Evolutionary conservation across 108 stramenopile genomes (phyloP), one percentile per base, ranked within the genome.

Genomic region (Nannochloropsis salina): DNA sequence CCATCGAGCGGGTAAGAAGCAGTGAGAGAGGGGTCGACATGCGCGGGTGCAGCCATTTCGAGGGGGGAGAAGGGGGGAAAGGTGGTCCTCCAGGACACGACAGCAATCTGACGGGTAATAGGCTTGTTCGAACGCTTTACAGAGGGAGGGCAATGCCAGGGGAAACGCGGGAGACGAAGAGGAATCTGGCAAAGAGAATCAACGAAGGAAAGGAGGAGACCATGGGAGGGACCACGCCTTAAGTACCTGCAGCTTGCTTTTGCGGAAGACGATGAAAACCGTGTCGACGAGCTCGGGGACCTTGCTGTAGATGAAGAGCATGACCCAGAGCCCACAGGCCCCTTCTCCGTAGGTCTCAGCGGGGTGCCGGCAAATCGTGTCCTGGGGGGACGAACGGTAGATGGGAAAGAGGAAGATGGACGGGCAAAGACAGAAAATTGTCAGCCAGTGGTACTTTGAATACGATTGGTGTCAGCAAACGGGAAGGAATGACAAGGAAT

Each of bases 291-390:
- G 84, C 89, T 93, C 93, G 20, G 91, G 92, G 83, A 92, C 89
- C 90, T 99, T 99, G 87, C 91, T 91, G 44, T 95, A 87, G 82
- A 97, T 94, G 89, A 99, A 99, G 10, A 97, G 90, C 87, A 94
- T 94, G 1, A 95, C 94, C 96, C 97, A 97, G 0, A 97, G 84
- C 15, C 98, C 96, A 9, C 92, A 93, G 20, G 94, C 93, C 44
- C 96, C 95, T 2, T 87, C 88, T 10, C 97, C 97, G 84, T 92
- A 96, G 44, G 90, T 81, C 0, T 86, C 61, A 15, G 61, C 61
- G 5, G 61, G 61, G 61, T 74, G 61, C 61, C 61, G 61, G 61
- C 61, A 74, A n/a, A 74, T 74, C 61, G 61, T 74, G 61, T 74
- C 61, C 61, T 74, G 61, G 8, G 31, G 31, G 31, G n/a, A 74